These are phyloP conservation scores for Tolypocladium ophioglossoides DNA, from an alignment of 2,329 filamentous ascomycete species.

Conservation along the genomic window DNA sequence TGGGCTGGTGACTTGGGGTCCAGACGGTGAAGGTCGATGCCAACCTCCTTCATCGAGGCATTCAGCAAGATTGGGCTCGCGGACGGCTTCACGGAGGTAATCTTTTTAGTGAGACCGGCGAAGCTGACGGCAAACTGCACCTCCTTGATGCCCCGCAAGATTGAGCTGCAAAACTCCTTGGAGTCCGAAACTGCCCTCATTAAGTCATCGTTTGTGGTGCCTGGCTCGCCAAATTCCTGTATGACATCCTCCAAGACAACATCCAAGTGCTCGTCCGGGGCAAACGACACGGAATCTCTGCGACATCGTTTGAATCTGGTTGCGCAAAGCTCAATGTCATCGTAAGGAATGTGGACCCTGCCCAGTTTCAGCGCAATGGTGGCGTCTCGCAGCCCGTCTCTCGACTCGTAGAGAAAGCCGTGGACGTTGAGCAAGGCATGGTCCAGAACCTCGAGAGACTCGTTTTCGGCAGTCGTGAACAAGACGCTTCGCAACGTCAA, in stretches of 20 bases:
- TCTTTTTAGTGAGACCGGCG: constrained; percentile 72
- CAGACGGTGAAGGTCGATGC: constrained; percentile 81
- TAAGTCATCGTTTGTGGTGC: constrained; percentile 55
- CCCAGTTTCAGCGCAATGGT: constrained; percentile 86
- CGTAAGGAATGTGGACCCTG: constrained; percentile 79
- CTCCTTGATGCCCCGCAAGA: constrained; percentile 87
- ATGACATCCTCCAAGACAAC: constrained; percentile 63
- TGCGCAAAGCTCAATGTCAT: constrained; percentile 63
- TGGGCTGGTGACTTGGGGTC: constrained; percentile 90
- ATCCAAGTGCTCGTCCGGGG: constrained; percentile 37
- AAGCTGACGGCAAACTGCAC: constrained; percentile 93
- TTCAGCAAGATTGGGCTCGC: constrained; percentile 71
- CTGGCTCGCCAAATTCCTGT: constrained; percentile 60
- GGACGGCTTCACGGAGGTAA: constrained; percentile 55
- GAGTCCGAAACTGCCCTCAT: constrained; percentile 83
- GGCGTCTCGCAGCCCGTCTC: constrained; percentile 81
- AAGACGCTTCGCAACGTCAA: constrained; percentile 75
- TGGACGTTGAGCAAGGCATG: constrained; percentile 83
- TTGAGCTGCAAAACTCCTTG: constrained; percentile 82
- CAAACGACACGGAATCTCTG: constrained; percentile 22
- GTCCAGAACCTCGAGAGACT: constrained; percentile 82
- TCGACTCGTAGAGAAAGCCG: constrained; percentile 74
- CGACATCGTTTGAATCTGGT: constrained; percentile 40
- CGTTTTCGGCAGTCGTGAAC: constrained; percentile 74
- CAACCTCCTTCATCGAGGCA: constrained; percentile 91